A percentile compares a stretch with the other conserved stretches of the same genome.
Conservation (phyloP, 2,329 filamentous ascomycete species). For the Chrysosporium queenslandicum region DNA sequence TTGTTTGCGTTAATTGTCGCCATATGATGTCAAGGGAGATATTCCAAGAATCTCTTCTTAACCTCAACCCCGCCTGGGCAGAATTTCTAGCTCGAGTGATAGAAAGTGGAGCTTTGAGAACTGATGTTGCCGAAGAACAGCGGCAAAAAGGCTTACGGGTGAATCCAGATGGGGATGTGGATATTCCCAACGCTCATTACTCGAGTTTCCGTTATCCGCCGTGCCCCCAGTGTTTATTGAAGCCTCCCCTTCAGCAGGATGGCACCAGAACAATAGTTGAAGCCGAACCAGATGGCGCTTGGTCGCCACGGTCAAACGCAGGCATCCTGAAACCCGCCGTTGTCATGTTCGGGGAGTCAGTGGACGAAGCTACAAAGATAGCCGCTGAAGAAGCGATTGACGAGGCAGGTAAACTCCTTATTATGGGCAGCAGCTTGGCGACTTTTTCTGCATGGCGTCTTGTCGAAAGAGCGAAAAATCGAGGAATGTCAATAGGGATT, state of each 20-base stretch:
- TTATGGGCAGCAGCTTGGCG: slow-evolving; percentile 81
- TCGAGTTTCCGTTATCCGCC: slow-evolving; percentile 83
- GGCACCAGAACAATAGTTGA: slow-evolving; percentile 51
- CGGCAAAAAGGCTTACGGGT: slow-evolving; percentile 61
- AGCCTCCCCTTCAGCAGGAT: slow-evolving; percentile 49
- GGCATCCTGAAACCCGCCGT: slow-evolving; percentile 88
- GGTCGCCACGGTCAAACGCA: slow-evolving; percentile 53
- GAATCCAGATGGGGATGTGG: slow-evolving; percentile 92
- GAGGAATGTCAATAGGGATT: slow-evolving; percentile 74
- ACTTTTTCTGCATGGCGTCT: slow-evolving; percentile 93
- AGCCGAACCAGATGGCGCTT: slow-evolving; percentile 71
- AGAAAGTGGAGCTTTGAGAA: slow-evolving; percentile 62
- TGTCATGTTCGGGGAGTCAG: slow-evolving; percentile 93
- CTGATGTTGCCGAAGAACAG: slow-evolving; percentile 63
- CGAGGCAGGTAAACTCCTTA: slow-evolving; percentile 60
- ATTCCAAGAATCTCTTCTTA: slow-evolving; percentile 67
- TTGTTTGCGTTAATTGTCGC: slow-evolving; percentile 70
- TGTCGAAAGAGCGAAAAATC: slow-evolving; percentile 70
- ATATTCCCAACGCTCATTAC: slow-evolving; percentile 77
- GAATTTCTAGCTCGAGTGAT: slow-evolving; percentile 63
- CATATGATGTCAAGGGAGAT: slow-evolving; percentile 58
- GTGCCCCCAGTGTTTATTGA: slow-evolving; percentile 66
- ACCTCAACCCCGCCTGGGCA: slow-evolving; percentile 78
- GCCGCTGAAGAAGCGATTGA: slow-evolving; percentile 74
- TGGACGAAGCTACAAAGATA: slow-evolving; percentile 56